These are phyloP conservation scores for Cyanodermella asteris DNA, from an alignment of 2,329 filamentous ascomycete genomes.

Conservation along the genomic window DNA sequence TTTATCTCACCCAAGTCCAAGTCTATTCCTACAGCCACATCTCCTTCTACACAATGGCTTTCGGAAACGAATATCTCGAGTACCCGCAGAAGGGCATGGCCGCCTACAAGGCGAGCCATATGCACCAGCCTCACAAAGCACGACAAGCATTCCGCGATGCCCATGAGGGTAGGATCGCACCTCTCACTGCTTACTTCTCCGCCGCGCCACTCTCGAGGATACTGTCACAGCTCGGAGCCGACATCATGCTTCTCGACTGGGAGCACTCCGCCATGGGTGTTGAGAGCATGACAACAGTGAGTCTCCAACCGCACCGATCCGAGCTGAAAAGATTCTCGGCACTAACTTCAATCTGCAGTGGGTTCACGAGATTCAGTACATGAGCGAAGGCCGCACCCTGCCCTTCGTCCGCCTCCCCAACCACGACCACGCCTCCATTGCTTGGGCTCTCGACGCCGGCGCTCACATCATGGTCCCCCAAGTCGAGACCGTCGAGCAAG, in stretches of 20 bases:
- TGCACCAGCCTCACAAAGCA: slow-evolving; percentile 25
- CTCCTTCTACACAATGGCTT: no score
- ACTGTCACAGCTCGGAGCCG: slow-evolving; percentile 22
- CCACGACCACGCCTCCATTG: slow-evolving; percentile 26
- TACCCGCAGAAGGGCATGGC: slow-evolving; percentile 21
- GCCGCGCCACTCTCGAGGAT: slow-evolving; percentile 19
- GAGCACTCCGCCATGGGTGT: slow-evolving; percentile 24
- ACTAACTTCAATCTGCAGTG: slow-evolving; percentile 12
- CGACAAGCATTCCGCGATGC: slow-evolving; percentile 26
- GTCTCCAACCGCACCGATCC: not conserved
- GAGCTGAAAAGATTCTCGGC: not conserved
- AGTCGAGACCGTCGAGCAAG: slow-evolving; percentile 26
- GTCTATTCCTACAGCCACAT: no score
- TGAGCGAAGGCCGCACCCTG: slow-evolving; percentile 24
- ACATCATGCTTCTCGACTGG: slow-evolving; percentile 26
- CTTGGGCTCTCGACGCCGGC: slow-evolving; percentile 26
- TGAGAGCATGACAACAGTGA: slow-evolving; percentile 27
- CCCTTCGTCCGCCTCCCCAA: slow-evolving; percentile 25
- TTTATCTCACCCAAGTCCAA: no score
- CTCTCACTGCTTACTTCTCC: slow-evolving; percentile 22
- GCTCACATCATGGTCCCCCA: slow-evolving; percentile 27
- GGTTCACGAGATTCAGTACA: slow-evolving; percentile 25
- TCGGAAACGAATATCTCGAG: no score
- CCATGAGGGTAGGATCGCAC: slow-evolving; percentile 23
- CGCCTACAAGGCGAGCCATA: slow-evolving; percentile 21